Evolutionary conservation across 805 yeast genomes (phyloP).

Genomic region (Middelhovenomyces tepae): DNA sequence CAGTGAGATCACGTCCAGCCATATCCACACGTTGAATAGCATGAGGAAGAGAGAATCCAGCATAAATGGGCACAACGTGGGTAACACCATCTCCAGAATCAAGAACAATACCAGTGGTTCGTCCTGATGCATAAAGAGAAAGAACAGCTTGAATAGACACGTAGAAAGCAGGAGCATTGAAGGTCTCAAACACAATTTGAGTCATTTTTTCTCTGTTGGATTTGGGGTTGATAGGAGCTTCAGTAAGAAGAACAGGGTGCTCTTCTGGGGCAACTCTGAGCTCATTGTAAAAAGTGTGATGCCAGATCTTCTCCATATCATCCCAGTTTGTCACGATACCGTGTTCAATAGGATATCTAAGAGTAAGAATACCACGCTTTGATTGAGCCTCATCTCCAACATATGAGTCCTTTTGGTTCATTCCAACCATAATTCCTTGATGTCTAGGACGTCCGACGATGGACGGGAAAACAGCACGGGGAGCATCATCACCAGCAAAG

Average conservation of each 20-base stretch:
- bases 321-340: slow-evolving; percentile 99
- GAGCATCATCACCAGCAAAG: slow-evolving; percentile 99
- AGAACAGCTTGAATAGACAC: slow-evolving; percentile 97
- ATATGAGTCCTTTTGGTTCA: slow-evolving; percentile 99
- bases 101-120: slow-evolving; percentile 99
- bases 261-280: slow-evolving; percentile 99
- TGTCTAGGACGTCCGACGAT: slow-evolving; percentile 99
- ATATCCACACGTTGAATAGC: slow-evolving; percentile 97
- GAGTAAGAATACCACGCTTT: slow-evolving; percentile 98
- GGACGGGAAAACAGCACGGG: slow-evolving; percentile 99
- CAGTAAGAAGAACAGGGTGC: slow-evolving; percentile 98
- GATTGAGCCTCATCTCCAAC: slow-evolving; percentile 99
- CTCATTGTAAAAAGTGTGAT: slow-evolving; percentile 99
- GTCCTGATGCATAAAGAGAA: slow-evolving; percentile 97
- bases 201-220: slow-evolving; percentile 99
- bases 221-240: slow-evolving; percentile 99
- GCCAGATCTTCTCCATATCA: slow-evolving; percentile 99
- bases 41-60: slow-evolving; percentile 98
- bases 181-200: slow-evolving; percentile 97
- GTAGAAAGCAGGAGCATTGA: slow-evolving; percentile 99
- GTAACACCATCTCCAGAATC: slow-evolving; percentile 99
- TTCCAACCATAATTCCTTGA: slow-evolving; percentile 99
- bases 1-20: slow-evolving; percentile 99
- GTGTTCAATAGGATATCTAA: slow-evolving; percentile 99
- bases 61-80: slow-evolving; percentile 99